These are phyloP conservation scores for Metarhizium humberi DNA, from an alignment of 2,329 filamentous ascomycete species.

Conservation along the genomic window DNA sequence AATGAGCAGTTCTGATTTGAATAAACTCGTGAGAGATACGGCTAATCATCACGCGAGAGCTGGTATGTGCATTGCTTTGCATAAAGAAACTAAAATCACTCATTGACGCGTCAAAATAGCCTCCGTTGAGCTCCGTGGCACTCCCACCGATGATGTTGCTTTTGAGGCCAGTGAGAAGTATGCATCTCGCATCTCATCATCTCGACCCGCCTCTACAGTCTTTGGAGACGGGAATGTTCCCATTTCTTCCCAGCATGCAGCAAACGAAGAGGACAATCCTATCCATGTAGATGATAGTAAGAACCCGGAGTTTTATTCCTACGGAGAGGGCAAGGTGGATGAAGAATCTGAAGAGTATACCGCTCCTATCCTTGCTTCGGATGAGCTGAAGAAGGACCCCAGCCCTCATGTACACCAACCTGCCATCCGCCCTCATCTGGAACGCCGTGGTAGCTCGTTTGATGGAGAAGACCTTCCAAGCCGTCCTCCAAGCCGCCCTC, in stretches of 20 bases:
- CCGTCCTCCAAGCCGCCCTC: constrained; percentile 53
- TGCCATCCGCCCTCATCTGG: constrained; percentile 67
- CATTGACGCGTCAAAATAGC: constrained; percentile 36
- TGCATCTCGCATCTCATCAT: constrained; percentile 65
- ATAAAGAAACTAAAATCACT: constrained; percentile 7
- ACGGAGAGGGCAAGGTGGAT: constrained; percentile 35
- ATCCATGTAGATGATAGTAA: constrained; percentile 66
- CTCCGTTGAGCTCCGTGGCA: constrained; percentile 53
- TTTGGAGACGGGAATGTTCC: constrained; percentile 16
- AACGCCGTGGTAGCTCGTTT: constrained; percentile 50
- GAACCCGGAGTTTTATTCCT: constrained; percentile 28
- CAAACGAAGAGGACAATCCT: constrained; percentile 40
- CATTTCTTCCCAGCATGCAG: constrained; percentile 17
- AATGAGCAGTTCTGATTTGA: constrained; percentile 81
- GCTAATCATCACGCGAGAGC: constrained; percentile 42
- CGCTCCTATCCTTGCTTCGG: constrained; percentile 78
- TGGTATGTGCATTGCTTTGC: neutral
- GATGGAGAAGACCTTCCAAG: constrained; percentile 50
- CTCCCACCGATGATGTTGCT: constrained; percentile 83
- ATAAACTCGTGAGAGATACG: constrained; percentile 76
- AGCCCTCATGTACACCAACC: constrained; percentile 62
- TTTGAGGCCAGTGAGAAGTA: constrained; percentile 84
- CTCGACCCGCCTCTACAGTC: constrained; percentile 38
- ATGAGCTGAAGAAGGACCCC: constrained; percentile 72
- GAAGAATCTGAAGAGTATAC: constrained; percentile 53